Conservation (phyloP, 805 yeast genomes). For the Yamadazyma paraphyllophila region DNA sequence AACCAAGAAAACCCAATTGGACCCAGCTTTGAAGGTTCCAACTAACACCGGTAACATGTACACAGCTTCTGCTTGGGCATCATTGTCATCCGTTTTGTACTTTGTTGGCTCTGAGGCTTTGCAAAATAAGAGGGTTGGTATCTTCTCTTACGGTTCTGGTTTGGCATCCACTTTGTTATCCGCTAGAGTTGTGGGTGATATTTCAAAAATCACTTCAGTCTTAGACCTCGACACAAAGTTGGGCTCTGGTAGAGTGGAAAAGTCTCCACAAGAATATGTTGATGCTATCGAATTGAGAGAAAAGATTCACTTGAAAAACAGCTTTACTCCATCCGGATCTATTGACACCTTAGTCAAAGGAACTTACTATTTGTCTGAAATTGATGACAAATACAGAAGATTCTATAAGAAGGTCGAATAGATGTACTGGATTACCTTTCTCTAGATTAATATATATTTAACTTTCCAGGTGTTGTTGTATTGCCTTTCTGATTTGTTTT, state of each 20-base stretch:
- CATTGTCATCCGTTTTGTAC: slow-evolving; percentile 77
- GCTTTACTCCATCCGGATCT: slow-evolving; percentile 75
- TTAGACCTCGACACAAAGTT: slow-evolving; percentile 70
- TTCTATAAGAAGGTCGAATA: slow-evolving; percentile 11
- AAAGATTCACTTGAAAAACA: slow-evolving; percentile 78
- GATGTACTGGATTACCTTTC: not conserved
- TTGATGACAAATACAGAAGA: slow-evolving; percentile 91
- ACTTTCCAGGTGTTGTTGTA: not conserved
- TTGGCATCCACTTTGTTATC: slow-evolving; percentile 89
- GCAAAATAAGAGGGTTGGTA: slow-evolving; percentile 81
- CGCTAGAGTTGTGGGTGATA: slow-evolving; percentile 76
- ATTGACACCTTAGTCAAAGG: slow-evolving; percentile 71
- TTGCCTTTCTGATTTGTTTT: not conserved
- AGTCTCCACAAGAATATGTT: slow-evolving; percentile 79
- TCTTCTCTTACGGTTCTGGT: slow-evolving; percentile 98
- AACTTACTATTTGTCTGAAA: slow-evolving; percentile 75
- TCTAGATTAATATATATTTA: no score
- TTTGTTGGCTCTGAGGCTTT: slow-evolving; percentile 71
- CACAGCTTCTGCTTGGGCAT: slow-evolving; percentile 89
- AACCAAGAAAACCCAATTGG: slow-evolving; percentile 62
- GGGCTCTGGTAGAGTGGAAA: slow-evolving; percentile 56
- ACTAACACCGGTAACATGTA: slow-evolving; percentile 98
- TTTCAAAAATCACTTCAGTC: slow-evolving; percentile 58
- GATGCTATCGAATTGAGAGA: slow-evolving; percentile 83
- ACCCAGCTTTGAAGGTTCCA: slow-evolving; percentile 80